Base-by-base conservation (phyloP, 2,329 filamentous ascomycete species). In the Dothistroma septosporum region DNA sequence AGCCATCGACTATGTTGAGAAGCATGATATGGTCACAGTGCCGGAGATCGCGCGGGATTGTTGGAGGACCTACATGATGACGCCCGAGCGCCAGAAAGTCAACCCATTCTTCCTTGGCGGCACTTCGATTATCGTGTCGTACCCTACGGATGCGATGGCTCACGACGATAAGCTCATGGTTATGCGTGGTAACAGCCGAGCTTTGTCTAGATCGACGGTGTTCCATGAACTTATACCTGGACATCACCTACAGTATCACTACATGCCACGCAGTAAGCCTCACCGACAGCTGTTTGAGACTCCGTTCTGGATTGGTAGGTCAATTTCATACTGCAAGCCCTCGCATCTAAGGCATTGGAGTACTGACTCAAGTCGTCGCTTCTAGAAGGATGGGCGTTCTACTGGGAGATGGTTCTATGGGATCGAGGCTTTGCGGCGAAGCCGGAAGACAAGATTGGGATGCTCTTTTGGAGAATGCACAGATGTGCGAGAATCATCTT, bases 401-500 rank as follows among this genome's bases (percentile, higher is more conserved):
- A 86, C 69, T 86, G 83, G 83, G 84, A 86, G 72, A 75, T 85
- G 66, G 69, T 84, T 19, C 75, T 87, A 16, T 87, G 83, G 82
- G 72, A 81, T 47, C 76, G 80, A 31, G 77, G 77, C 32, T 86
- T 85, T 66, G 78, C 80, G 59, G 73, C 74, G 4, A 76, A 76
- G 0, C 76, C 83, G 0, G 79, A 83, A 61, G 81, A 85, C 63
- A 76, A 77, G 44, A 77, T 86, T 22, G 84, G 84, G 0, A 82
- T 84, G 63, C 72, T 87, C 8, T 86, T 85, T 69, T 86, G 84
- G 84, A 78, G 83, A 14, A 85, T 86, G 80, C 84, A 87, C 69
- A 81, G 84, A 31, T 85, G 83, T 65, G 80, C 81, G 6, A 79
- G 84, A 41, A 85, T 85, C 64, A 73, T 83, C 12, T 86, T 86